Evolutionary conservation across 2,329 filamentous ascomycete species (phyloP), one percentile per base, ranked within the genome.

Genomic region (Didymella segeticola): DNA sequence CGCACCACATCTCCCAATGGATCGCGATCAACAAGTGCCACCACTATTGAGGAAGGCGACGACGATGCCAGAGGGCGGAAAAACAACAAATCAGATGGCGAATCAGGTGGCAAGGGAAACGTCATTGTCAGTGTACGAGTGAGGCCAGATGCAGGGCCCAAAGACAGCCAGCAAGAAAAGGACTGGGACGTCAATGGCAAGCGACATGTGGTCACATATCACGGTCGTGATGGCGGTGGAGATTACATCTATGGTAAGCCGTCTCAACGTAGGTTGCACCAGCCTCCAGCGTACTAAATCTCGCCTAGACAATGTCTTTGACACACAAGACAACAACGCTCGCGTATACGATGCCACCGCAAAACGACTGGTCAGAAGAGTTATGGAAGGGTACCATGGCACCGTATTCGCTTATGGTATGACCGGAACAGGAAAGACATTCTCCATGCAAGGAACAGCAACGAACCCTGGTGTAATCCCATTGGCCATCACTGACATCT

Each of bases 361-460:
- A 36, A 98, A 98, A 77, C 89, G 95, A 58, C 82, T 99, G 45
- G 95, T 99, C 39, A 89, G 95, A 64, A 85, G 95, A 67, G 95
- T 99, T 43, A 99, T 99, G 95, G 95, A 99, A 79, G 95, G 95
- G 34, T 99, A 98, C 73, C 93, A 98, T 69, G 95, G 93, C 54
- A 99, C 95, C 1, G 95, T 99, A 20, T 98, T 99, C 73, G 93
- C 93, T 15, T 99, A 99, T 74, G 95, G 95, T 70, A 98, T 98
- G 93, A 99, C 95, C 4, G 95, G 95, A 58, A 98, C 95, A 0
- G 95, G 95, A 64, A 99, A 99, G 79, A 99, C 95, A 0, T 99
- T 98, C 74, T 98, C 93, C 31, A 99, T 99, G 95, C 95, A 99
- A 79, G 95, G 95, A 65, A 99, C 95, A 10, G 92, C 93, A 38